Base-by-base conservation (phyloP, 1,284 basidiomycete genomes). In the Trametes sp. region DNA sequence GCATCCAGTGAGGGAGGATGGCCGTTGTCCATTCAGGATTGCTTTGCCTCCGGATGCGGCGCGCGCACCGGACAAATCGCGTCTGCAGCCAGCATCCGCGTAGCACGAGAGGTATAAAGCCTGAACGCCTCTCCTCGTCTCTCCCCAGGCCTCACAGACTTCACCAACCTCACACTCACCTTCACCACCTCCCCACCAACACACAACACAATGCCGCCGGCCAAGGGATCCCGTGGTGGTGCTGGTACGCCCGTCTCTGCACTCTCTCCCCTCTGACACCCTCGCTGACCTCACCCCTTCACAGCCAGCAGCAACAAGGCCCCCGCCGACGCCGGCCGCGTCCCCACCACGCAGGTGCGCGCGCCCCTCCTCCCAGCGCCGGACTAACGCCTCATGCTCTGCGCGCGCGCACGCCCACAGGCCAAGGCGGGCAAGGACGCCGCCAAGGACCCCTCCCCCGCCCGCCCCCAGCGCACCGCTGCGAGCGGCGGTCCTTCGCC, bases 331-430 rank as follows among this genome's bases (percentile, higher is more conserved):
- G 69, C 74, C 16, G 54, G 74, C n/a, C 74, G 75, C 51, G 73
- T 75, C 59, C 74, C 73, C 71, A 71, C 75, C 16, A 64, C 72
- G 36, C 74, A 75, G 72, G 75, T 76, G 70, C 48, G 9, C 46
- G 7, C 31, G 11, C 19, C 36, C 13, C 13, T 21, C 8, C 26
- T 41, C 44, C 6, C 29, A 19, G n/a, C 41, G 48, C 58, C 3
- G 54, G 49, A 26, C 26, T 44, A 23, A 45, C 48, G 33, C 49
- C 31, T 28, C 31, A 23, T 54, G 35, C 44, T 31, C 38, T 42
- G 29, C 28, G 48, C 4, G 19, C 19, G 29, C 48, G 26, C 19
- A 9, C 29, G n/a, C 11, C 11, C 1, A 24, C 59, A 76, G 75
- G 71, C 74, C 48, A 76, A 76, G 67, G 62, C 62, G 35, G 75